These are phyloP conservation scores for Globisporangium canariense DNA, from an alignment of 352 stramenopile species.

Conservation along the genomic window DNA sequence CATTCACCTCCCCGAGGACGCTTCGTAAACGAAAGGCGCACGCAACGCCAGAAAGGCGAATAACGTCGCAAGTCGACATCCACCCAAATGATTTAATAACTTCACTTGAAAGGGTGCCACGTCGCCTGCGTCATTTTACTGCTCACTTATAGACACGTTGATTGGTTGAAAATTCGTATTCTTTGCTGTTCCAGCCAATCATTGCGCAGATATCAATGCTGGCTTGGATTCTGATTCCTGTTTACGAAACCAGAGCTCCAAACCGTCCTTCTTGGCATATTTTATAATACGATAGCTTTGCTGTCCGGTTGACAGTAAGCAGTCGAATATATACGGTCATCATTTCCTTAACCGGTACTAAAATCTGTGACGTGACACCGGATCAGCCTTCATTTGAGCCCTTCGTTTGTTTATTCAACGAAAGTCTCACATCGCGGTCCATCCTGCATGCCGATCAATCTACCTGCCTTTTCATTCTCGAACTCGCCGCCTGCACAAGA, in stretches of 20 bases:
- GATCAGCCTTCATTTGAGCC: background rate
- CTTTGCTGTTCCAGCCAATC: background rate
- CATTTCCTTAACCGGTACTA: background rate
- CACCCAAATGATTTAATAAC: no score
- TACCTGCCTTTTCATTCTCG: background rate
- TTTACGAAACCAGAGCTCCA: background rate
- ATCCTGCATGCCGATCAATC: background rate
- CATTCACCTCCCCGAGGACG: no score
- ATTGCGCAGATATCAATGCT: background rate
- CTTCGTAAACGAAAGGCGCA: no score
- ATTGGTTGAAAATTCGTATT: background rate
- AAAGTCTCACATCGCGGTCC: conserved; percentile 7
- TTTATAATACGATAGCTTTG: background rate
- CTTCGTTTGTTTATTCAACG: background rate
- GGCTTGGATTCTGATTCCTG: background rate
- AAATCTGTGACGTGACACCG: background rate
- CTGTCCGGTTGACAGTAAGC: background rate
- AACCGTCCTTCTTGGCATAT: background rate
- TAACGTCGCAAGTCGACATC: no score
- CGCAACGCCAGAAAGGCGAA: background rate
- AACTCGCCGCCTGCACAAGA: background rate
- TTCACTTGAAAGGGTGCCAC: background rate
- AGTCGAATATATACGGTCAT: background rate
- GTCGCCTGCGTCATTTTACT: background rate
- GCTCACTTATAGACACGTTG: background rate